These are phyloP conservation scores for Globisporangium mamillatum DNA, from an alignment of 352 stramenopile genomes.

Conservation along the genomic window DNA sequence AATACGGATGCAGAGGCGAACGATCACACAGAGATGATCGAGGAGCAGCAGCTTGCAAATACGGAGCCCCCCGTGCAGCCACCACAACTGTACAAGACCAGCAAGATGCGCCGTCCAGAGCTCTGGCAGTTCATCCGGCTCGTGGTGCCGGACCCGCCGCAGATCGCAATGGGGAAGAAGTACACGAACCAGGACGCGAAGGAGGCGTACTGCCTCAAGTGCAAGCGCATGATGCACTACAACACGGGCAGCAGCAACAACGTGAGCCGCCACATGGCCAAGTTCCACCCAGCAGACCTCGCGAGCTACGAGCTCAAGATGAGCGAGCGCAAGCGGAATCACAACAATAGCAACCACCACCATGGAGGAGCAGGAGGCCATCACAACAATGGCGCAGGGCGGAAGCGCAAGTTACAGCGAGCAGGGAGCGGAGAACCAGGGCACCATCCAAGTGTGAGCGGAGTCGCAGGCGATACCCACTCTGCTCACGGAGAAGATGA, in stretches of 20 bases:
- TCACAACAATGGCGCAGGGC: constrained; percentile 13
- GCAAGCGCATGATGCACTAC: constrained; percentile 56
- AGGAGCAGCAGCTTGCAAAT: constrained; percentile 8
- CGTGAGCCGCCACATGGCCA: constrained; percentile 53
- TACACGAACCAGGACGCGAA: constrained; percentile 58
- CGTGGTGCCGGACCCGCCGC: constrained; percentile 43
- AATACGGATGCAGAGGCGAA: background rate
- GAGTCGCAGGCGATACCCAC: background rate
- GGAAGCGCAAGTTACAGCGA: constrained; percentile 27
- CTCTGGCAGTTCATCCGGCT: constrained; percentile 56
- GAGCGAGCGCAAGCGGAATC: constrained; percentile 12
- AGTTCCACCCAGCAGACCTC: constrained; percentile 42
- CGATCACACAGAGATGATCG: background rate
- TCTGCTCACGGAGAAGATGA: constrained; percentile 1
- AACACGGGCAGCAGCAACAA: constrained; percentile 58
- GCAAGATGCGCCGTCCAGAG: constrained; percentile 55
- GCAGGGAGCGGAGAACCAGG: background rate
- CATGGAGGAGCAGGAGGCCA: constrained; percentile 3
- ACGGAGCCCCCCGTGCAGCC: constrained; percentile 18
- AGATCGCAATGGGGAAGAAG: constrained; percentile 32
- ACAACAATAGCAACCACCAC: constrained; percentile 4
- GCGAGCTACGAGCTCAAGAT: constrained; percentile 39
- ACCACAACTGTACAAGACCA: constrained; percentile 51
- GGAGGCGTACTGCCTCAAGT: constrained; percentile 54
- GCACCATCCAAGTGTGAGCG: background rate